Base-by-base conservation (phyloP, 1,284 basidiomycete genomes). In the Puccinia hordei region DNA sequence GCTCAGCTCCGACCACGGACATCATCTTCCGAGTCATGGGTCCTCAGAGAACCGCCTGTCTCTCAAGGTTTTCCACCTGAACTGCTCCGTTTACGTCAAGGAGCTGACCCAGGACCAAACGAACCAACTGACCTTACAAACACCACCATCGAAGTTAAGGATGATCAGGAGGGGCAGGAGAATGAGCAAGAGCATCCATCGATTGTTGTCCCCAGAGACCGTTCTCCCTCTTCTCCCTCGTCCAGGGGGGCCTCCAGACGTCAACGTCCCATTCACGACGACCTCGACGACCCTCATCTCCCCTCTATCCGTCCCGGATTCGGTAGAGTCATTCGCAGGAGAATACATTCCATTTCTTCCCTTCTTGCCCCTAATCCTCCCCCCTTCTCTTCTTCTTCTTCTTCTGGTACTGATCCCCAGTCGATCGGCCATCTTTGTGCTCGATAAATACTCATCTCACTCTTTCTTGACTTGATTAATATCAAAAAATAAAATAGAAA, bases 1-100 rank as follows among this genome's bases (percentile, higher is more conserved):
- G 13, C 41, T 2, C 13, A 57, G 24, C 27, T 66, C 63, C 38
- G 63, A 1, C n/a, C 63, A 5, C 22, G 38, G 6, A 41, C 63
- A 17, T 66, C 63, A 22, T n/a, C 63, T 22, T 66, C 63, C n/a
- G 63, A 66, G n/a, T 46, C 63, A 12, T 66, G 63, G 63, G 63
- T 66, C 12, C 8, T 66, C n/a, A 12, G 63, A 35, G 38, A 66
- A 12, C 8, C 30, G 0, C 15, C 30, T 2, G 38, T 4, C 4
- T 1, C 38, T 2, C 38, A 66, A 24, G 41, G 63, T 17, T 66
- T 66, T 15, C 63, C 63, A 13, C n/a, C 12, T 1, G 63, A 66
- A 19, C n/a, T 66, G 4, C n/a, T 66, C 2, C 3, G 41, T 13
- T n/a, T 66, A 0, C 38, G 33, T 17, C 59, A n/a, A 1, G 35